Evolutionary conservation across 352 stramenopile species (phyloP).

Genomic region (Pythium myriotylum): DNA sequence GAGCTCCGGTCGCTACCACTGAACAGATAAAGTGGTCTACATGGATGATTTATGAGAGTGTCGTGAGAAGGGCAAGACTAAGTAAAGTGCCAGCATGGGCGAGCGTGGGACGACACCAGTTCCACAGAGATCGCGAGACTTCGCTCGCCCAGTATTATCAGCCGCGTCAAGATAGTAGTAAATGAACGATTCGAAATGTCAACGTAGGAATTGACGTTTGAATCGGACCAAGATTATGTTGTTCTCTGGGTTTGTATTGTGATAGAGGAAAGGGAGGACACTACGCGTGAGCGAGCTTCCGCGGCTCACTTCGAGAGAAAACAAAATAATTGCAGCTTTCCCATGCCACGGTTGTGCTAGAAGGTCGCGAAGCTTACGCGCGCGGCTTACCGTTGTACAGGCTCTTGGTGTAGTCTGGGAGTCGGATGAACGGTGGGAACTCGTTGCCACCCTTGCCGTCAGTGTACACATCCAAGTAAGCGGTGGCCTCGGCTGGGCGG

Average conservation of each 20-base stretch:
- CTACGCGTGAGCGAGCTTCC: not conserved
- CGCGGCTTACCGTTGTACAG: slow-evolving; percentile 84
- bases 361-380: slow-evolving; percentile 9
- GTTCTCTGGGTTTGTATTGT: not conserved
- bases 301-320: not conserved
- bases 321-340: not conserved
- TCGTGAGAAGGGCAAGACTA: slow-evolving; percentile 9
- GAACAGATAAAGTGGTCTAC: not conserved
- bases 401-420: slow-evolving; percentile 96
- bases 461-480: slow-evolving; percentile 90
- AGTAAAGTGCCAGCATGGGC: slow-evolving; percentile 19
- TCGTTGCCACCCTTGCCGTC: slow-evolving; percentile 90
- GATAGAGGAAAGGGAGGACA: not conserved
- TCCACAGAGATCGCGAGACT: slow-evolving; percentile 6
- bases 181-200: slow-evolving; percentile 23
- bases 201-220: slow-evolving; percentile 33
- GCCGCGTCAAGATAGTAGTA: slow-evolving; percentile 13
- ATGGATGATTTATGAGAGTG: slow-evolving; percentile 20
- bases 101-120: slow-evolving; percentile 11
- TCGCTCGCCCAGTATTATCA: slow-evolving; percentile 16
- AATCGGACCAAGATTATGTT: slow-evolving; percentile 1
- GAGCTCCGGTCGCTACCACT: slow-evolving; percentile 11
- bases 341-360: not conserved
- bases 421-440: slow-evolving; percentile 96
- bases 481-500: slow-evolving; percentile 46